These are phyloP conservation scores for Tolypocladium ophioglossoides DNA, from an alignment of 2,329 filamentous ascomycete species.

Conservation along the genomic window DNA sequence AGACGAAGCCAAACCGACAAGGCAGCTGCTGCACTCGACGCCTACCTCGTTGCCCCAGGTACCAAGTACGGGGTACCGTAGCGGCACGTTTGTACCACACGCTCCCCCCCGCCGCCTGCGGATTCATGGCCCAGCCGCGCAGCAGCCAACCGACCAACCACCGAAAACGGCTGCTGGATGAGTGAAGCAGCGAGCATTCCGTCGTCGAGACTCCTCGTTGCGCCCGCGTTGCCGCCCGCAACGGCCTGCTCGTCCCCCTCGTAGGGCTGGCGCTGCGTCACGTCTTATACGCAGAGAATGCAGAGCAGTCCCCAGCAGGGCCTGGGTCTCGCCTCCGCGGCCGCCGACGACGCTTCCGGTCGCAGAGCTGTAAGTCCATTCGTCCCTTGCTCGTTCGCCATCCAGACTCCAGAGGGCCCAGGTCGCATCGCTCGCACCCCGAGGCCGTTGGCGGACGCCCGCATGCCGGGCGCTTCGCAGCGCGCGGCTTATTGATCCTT, in stretches of 20 bases:
- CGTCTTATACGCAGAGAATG: not conserved
- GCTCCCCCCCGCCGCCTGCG: not conserved
- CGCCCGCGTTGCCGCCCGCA: too few relatives aligned
- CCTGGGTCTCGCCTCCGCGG: conserved; percentile 14
- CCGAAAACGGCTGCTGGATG: not conserved
- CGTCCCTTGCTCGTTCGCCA: not conserved
- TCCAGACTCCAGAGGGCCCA: too few relatives aligned
- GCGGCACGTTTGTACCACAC: not conserved
- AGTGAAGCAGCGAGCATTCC: not conserved
- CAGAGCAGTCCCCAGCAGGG: not conserved
- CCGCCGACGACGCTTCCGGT: conserved; percentile 22
- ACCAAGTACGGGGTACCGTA: too few relatives aligned
- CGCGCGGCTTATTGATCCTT: not conserved
- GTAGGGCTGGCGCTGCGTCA: not conserved
- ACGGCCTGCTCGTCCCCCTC: not conserved
- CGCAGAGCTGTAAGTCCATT: conserved; percentile 24
- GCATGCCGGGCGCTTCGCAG: not conserved
- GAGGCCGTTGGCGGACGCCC: not conserved
- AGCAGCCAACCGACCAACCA: not conserved
- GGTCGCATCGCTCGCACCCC: conserved; percentile 1
- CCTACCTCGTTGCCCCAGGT: too few relatives aligned
- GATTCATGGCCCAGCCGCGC: not conserved
- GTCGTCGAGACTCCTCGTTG: not conserved
- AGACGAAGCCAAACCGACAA: too few relatives aligned
- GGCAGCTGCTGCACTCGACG: too few relatives aligned